These are phyloP conservation scores for Xylaria sp. DNA, from an alignment of 2,329 filamentous ascomycete genomes.

Conservation along the genomic window DNA sequence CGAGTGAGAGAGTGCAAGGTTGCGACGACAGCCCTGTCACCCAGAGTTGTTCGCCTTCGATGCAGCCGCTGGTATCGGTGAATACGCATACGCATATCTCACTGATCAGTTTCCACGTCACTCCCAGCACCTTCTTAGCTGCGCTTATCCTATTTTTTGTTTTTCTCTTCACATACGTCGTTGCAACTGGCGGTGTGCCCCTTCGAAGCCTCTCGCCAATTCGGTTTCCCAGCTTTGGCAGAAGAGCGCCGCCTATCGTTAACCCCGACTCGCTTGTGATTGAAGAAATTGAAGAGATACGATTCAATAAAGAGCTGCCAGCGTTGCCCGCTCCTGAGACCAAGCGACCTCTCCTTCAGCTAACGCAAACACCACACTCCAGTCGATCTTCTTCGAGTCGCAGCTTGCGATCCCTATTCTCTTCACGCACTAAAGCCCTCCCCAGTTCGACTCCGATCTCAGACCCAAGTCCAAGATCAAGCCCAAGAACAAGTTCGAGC, in stretches of 20 bases:
- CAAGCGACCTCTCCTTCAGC: slow-evolving; percentile 42
- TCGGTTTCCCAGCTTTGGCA: slow-evolving; percentile 27
- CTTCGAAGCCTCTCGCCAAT: slow-evolving; percentile 51
- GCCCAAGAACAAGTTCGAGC: slow-evolving; percentile 14
- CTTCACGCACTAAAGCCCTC: slow-evolving; percentile 42
- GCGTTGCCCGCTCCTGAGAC: slow-evolving; percentile 41
- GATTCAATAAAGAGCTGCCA: slow-evolving; percentile 37
- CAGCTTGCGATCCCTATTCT: slow-evolving; percentile 47
- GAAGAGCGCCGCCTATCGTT: slow-evolving; percentile 16
- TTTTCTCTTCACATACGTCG: slow-evolving; percentile 62
- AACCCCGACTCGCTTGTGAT: slow-evolving; percentile 26
- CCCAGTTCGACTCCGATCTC: slow-evolving; percentile 26
- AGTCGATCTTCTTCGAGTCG: slow-evolving; percentile 40
- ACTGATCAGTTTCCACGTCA: slow-evolving; percentile 67
- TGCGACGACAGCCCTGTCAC: slow-evolving; percentile 24
- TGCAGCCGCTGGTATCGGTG: slow-evolving; percentile 69
- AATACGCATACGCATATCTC: slow-evolving; percentile 72
- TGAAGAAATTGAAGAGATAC: slow-evolving; percentile 30
- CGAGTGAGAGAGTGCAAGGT: slow-evolving; percentile 4
- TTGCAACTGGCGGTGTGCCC: slow-evolving; percentile 52
- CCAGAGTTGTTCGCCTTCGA: slow-evolving; percentile 50
- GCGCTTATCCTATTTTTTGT: slow-evolving; percentile 60
- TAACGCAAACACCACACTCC: slow-evolving; percentile 42
- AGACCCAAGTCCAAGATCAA: slow-evolving; percentile 27
- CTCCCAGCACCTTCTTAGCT: slow-evolving; percentile 67